phyloP scores from a whole-genome alignment of 208 protist genomes.

The Trypanosoma scelopori region DNA sequence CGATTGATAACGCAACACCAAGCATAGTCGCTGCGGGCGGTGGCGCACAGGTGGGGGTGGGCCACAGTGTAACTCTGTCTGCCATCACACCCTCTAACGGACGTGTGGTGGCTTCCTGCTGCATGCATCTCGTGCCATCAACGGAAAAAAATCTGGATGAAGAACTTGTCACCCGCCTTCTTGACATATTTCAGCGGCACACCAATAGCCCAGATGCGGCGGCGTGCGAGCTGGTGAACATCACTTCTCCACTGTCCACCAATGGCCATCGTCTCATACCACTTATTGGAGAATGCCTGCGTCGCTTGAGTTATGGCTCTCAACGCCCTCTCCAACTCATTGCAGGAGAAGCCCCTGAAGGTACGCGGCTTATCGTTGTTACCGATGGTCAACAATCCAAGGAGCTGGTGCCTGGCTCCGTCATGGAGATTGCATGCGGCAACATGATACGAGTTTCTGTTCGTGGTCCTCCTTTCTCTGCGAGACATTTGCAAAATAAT shows the following conservation, averaged over 20 bases:
- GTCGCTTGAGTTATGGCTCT: constrained; percentile 13
- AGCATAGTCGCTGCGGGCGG: constrained; percentile 41
- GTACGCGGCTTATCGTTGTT: constrained; percentile 1
- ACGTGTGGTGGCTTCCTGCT: constrained; percentile 38
- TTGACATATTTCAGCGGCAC: constrained; percentile 70
- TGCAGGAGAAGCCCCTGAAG: constrained; percentile 7
- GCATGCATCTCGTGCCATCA: constrained; percentile 35
- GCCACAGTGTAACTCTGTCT: constrained; percentile 39
- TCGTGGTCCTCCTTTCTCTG: neutral
- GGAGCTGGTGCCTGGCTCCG: constrained; percentile 2
- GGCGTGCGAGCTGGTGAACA: constrained; percentile 40
- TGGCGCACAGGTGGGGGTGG: constrained; percentile 35
- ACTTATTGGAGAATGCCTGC: constrained; percentile 53
- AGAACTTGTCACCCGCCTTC: constrained; percentile 48
- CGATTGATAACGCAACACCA: constrained; percentile 47
- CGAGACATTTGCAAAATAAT: neutral
- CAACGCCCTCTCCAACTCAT: constrained; percentile 1
- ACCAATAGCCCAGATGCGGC: constrained; percentile 38
- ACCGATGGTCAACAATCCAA: constrained; percentile 6
- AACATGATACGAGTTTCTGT: constrained; percentile 16
- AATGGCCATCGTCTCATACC: constrained; percentile 53
- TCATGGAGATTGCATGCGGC: neutral
- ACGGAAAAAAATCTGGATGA: constrained; percentile 36
- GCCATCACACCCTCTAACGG: constrained; percentile 42
- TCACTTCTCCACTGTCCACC: constrained; percentile 31